Base-by-base conservation (phyloP, 176 grass and related monocot species). In the Lolium perenne region DNA sequence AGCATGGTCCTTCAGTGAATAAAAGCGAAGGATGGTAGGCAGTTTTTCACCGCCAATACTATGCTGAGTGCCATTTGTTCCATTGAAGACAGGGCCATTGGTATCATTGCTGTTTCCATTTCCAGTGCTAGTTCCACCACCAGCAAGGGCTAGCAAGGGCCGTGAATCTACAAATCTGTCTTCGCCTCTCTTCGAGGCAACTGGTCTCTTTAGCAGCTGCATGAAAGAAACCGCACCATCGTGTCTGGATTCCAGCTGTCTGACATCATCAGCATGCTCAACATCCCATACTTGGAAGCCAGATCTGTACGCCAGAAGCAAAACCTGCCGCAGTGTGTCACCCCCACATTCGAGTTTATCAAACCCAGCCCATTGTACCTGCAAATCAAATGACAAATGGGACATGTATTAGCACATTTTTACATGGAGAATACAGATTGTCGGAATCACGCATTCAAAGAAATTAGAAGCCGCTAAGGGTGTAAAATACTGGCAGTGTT, bases 261-360 rank as follows among this genome's bases (percentile, higher is more conserved):
- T 93, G 71, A 98, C 92, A 79, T 98, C 92, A 82, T 93, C 90
- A 53, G 96, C 90, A 51, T 94, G 86, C 71, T 98, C 93, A 41
- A 98, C 96, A 94, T 98, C 96, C 96, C 96, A 98, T 32, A 98
- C 93, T 90, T 98, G 94, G 86, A 95, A 98, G 65, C 96, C 96
- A 60, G 94, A 98, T 81, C 76, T 88, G 70, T 98, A 98, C 35
- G 86, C 90, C 40, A 98, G 76, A 45, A 98, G 85, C 81, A 98
- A 89, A 82, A 94, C 88, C 80, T 92, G 88, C 10, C 84, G 86
- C 54, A 84, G 55, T 13, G 72, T 57, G 38, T 87, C 89, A 80
- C 74, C 67, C 29, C 94, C 90, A 46, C 76, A 90, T 76, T 95
- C 94, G 2, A 98, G 57, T 88, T 94, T 98, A 79, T 94, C 96